These are phyloP conservation scores for Fusarium austroafricanum DNA, from an alignment of 2,329 filamentous ascomycete genomes.

Conservation along the genomic window DNA sequence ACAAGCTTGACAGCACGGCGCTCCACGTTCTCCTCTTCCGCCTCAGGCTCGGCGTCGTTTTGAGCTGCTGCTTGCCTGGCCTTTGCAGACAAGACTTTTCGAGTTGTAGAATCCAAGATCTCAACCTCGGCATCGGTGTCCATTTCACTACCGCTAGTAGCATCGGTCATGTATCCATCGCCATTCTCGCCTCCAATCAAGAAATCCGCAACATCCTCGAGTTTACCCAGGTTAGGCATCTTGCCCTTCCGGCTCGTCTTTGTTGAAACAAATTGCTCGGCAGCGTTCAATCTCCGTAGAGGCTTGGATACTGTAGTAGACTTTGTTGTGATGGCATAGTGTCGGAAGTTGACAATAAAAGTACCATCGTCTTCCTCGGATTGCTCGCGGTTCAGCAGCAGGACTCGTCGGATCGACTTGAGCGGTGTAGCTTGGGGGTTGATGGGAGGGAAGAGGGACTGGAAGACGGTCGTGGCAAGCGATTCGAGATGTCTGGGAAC, in stretches of 20 bases:
- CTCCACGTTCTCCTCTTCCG: constrained; percentile 72
- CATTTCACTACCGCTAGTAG: constrained; percentile 85
- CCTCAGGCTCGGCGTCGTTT: constrained; percentile 57
- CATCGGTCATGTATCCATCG: constrained; percentile 85
- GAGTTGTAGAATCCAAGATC: constrained; percentile 73
- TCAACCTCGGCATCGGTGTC: constrained; percentile 98
- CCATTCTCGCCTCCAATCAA: constrained; percentile 85
- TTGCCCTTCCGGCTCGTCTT: constrained; percentile 72
- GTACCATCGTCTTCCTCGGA: constrained; percentile 70
- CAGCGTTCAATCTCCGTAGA: constrained; percentile 84
- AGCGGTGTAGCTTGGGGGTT: constrained; percentile 91
- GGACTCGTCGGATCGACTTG: constrained; percentile 89
- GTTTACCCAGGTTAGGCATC: constrained; percentile 88
- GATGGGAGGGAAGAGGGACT: constrained; percentile 95
- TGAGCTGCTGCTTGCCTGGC: constrained; percentile 56
- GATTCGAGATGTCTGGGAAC: constrained; percentile 96
- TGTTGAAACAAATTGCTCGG: constrained; percentile 78
- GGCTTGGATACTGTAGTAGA: constrained; percentile 85
- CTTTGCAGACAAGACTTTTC: constrained; percentile 70
- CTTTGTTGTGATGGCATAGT: constrained; percentile 95
- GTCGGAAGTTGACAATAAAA: constrained; percentile 87
- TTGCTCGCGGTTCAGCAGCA: constrained; percentile 87
- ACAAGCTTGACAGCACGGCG: constrained; percentile 91
- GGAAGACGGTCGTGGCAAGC: constrained; percentile 92
- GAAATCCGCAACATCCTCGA: constrained; percentile 95